Percentiles rank a stretch among this genome's conserved stretches.
Conservation (phyloP, 2,329 filamentous ascomycete species). For the Epichloe sibirici region DNA sequence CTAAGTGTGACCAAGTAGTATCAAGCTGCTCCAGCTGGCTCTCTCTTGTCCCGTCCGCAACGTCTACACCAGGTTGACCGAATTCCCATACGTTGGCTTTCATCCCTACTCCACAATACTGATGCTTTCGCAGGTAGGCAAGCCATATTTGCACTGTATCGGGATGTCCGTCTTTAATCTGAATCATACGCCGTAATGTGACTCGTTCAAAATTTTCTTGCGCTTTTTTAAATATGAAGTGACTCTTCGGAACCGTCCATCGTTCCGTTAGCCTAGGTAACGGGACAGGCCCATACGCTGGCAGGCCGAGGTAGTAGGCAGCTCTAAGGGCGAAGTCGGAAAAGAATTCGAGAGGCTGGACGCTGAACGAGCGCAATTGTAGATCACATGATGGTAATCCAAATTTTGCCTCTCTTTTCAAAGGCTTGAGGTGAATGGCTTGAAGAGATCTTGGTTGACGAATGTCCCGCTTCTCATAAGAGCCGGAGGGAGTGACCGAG, state of each 20-base stretch:
- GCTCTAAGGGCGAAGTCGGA: slow-evolving; percentile 88
- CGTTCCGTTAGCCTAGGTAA: slow-evolving; percentile 78
- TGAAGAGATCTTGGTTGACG: slow-evolving; percentile 71
- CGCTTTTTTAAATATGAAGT: slow-evolving; percentile 93
- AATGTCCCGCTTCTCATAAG: slow-evolving; percentile 6
- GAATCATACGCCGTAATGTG: slow-evolving; percentile 73
- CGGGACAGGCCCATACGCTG: slow-evolving; percentile 74
- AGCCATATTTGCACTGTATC: slow-evolving; percentile 87
- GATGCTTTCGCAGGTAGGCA: slow-evolving; percentile 81
- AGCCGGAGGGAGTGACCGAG: not conserved
- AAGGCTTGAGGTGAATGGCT: slow-evolving; percentile 73
- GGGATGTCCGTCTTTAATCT: slow-evolving; percentile 83
- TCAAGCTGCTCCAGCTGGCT: slow-evolving; percentile 25
- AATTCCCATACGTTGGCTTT: slow-evolving; percentile 97
- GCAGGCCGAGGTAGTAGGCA: slow-evolving; percentile 84
- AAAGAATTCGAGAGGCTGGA: slow-evolving; percentile 88
- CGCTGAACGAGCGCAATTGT: slow-evolving; percentile 81
- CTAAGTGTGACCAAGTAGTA: slow-evolving; percentile 43
- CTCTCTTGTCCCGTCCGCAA: slow-evolving; percentile 14
- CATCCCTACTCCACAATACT: slow-evolving; percentile 95
- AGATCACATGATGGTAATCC: slow-evolving; percentile 81
- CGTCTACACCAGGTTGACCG: slow-evolving; percentile 46
- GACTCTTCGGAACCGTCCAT: slow-evolving; percentile 82
- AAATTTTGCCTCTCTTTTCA: slow-evolving; percentile 61
- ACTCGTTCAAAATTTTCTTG: slow-evolving; percentile 97